Evolutionary conservation across 352 stramenopile genomes (phyloP).

Genomic region (Plasmopara halstedii): DNA sequence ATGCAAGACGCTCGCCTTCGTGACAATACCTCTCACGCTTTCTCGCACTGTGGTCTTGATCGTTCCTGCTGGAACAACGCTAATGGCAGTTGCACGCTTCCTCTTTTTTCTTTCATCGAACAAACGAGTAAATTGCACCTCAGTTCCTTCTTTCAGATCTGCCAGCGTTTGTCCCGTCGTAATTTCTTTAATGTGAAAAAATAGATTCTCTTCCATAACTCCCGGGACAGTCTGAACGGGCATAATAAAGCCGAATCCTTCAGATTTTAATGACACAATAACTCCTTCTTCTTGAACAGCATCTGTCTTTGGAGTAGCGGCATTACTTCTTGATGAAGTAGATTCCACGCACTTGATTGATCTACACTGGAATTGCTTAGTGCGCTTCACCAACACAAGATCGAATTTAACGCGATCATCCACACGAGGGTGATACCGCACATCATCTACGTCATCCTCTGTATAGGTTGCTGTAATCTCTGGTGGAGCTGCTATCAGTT

Average conservation of each 20-base stretch:
- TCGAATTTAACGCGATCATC: conserved; percentile 57
- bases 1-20: conserved; percentile 52
- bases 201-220: conserved; percentile 48
- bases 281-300: conserved; percentile 38
- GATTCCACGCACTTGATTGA: conserved; percentile 36
- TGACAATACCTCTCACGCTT: conserved; percentile 42
- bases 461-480: conserved; percentile 49
- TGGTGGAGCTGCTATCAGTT: conserved; percentile 9
- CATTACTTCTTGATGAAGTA: conserved; percentile 9
- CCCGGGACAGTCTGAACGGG: conserved; percentile 31
- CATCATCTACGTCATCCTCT: conserved; percentile 48
- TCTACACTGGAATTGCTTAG: conserved; percentile 58
- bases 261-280: conserved; percentile 49
- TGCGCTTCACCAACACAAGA: conserved; percentile 54
- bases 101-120: conserved; percentile 77
- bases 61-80: conserved; percentile 46
- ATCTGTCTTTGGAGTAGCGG: conserved; percentile 15
- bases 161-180: conserved; percentile 37
- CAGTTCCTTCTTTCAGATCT: conserved; percentile 62
- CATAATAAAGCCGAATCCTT: conserved; percentile 77
- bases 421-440: conserved; percentile 57
- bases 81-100: conserved; percentile 37
- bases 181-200: conserved; percentile 78
- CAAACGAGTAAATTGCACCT: conserved; percentile 52
- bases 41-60: conserved; percentile 38